Conservation (phyloP, 192 early-diverging fungal genomes). For the Entophlyctis helioformis region DNA sequence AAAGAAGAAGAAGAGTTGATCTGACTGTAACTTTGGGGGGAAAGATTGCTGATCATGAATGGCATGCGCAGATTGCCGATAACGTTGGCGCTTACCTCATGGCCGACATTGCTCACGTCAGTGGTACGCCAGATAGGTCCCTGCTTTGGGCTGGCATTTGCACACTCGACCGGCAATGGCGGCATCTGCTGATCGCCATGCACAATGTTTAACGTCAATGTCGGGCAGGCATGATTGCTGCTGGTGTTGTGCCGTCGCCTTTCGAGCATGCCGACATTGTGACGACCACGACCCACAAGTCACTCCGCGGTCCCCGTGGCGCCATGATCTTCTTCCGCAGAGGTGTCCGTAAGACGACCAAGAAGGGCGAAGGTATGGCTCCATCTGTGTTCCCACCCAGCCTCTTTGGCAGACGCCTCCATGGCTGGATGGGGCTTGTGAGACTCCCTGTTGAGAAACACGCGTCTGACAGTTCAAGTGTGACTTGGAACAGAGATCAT, state of each 20-base stretch:
- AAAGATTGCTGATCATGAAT: too few relatives aligned
- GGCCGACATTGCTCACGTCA: slow-evolving; percentile 96
- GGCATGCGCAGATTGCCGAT: slow-evolving; percentile 56
- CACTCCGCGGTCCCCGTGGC: slow-evolving; percentile 93
- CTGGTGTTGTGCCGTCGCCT: slow-evolving; percentile 74
- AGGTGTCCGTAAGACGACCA: slow-evolving; percentile 73
- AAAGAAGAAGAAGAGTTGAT: not conserved
- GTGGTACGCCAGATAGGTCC: slow-evolving; percentile 27
- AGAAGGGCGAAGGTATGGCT: slow-evolving; percentile 78
- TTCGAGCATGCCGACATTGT: slow-evolving; percentile 93
- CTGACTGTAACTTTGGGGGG: too few relatives aligned
- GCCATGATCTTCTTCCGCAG: slow-evolving; percentile 98
- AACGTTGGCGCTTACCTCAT: slow-evolving; percentile 79
- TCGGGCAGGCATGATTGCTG: slow-evolving; percentile 65
- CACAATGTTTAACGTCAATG: not conserved
- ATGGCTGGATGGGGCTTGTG: too few relatives aligned
- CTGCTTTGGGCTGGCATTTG: too few relatives aligned
- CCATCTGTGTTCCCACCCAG: too few relatives aligned
- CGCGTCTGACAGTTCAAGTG: too few relatives aligned
- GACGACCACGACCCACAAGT: slow-evolving; percentile 99
- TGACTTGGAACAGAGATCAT: slow-evolving; percentile 32
- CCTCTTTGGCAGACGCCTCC: too few relatives aligned
- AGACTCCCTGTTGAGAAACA: too few relatives aligned
- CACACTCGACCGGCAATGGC: too few relatives aligned
- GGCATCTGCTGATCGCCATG: too few relatives aligned